A percentile compares a stretch with the other conserved stretches of the same genome.
Evolutionary conservation across 345 rosid genomes (phyloP).

Genomic region (Euphorbia tirucalli): DNA sequence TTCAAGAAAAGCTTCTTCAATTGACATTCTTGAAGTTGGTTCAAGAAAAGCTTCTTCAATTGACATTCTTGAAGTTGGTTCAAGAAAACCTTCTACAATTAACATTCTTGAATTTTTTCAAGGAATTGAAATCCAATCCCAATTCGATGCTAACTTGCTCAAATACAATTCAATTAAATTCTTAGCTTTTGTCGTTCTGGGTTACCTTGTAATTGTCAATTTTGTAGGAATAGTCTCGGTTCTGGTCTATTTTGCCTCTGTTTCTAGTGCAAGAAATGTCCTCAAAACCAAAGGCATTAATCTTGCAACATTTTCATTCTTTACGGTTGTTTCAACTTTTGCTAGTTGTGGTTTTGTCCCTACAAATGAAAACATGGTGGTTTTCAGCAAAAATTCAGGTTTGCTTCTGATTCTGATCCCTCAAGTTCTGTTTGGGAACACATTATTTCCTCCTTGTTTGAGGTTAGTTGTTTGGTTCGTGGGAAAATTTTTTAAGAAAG

Average conservation of each 20-base stretch:
- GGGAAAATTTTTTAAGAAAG: conserved; percentile 32
- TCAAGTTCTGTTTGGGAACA: conserved; percentile 53
- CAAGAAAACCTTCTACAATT: no score
- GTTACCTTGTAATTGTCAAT: conserved; percentile 40
- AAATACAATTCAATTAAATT: conserved; percentile 19
- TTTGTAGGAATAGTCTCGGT: conserved; percentile 37
- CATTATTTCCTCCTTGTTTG: conserved; percentile 47
- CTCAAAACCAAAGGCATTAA: conserved; percentile 38
- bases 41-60: no score
- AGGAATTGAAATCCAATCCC: neutral
- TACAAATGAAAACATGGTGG: conserved; percentile 68
- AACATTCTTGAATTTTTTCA: neutral
- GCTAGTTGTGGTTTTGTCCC: conserved; percentile 68
- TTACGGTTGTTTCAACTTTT: conserved; percentile 54
- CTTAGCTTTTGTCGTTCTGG: conserved; percentile 40
- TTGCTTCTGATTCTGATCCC: conserved; percentile 54
- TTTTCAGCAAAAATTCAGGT: conserved; percentile 50
- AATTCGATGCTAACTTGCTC: neutral
- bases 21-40: no score
- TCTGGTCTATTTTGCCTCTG: conserved; percentile 29
- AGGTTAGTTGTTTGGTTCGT: conserved; percentile 38
- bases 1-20: no score
- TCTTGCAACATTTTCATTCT: conserved; percentile 45
- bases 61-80: no score
- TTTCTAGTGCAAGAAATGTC: conserved; percentile 37